Evolutionary conservation across 176 grass and related monocot genomes (phyloP).

Genomic region (Tuctoria greenei): DNA sequence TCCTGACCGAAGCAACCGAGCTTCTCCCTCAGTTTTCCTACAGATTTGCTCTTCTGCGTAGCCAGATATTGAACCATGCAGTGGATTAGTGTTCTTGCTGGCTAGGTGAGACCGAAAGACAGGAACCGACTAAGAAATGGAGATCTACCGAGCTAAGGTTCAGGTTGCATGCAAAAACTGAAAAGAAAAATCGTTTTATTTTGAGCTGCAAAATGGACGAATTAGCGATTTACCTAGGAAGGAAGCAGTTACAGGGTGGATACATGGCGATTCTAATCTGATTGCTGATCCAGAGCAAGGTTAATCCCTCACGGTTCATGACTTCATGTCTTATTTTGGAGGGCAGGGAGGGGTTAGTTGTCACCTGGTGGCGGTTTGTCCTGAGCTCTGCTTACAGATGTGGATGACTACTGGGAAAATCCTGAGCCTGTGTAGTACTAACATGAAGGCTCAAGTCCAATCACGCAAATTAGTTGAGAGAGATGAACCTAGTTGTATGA

Average conservation of each 20-base stretch:
- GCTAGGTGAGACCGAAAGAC: neutral
- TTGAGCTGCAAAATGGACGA: neutral
- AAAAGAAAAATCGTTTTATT: neutral
- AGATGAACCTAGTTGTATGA: neutral
- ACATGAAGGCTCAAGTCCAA: neutral
- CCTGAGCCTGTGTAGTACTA: neutral
- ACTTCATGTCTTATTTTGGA: constrained; percentile 2
- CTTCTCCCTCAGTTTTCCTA: neutral
- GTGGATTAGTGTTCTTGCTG: neutral
- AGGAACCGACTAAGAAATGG: neutral
- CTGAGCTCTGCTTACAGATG: neutral
- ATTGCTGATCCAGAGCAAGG: neutral
- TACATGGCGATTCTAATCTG: neutral
- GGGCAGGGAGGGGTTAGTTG: neutral
- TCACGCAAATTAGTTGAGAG: neutral
- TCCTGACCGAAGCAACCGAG: neutral
- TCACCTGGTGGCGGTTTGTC: neutral
- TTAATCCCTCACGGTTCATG: neutral
- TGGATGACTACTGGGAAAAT: neutral
- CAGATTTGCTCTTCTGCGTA: neutral
- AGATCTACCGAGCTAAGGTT: neutral
- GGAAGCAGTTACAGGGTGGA: neutral
- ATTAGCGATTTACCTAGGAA: neutral
- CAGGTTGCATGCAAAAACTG: neutral
- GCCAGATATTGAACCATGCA: neutral